Conservation (phyloP, 768 basidiomycete genomes). For the Termitomyces sp. region DNA sequence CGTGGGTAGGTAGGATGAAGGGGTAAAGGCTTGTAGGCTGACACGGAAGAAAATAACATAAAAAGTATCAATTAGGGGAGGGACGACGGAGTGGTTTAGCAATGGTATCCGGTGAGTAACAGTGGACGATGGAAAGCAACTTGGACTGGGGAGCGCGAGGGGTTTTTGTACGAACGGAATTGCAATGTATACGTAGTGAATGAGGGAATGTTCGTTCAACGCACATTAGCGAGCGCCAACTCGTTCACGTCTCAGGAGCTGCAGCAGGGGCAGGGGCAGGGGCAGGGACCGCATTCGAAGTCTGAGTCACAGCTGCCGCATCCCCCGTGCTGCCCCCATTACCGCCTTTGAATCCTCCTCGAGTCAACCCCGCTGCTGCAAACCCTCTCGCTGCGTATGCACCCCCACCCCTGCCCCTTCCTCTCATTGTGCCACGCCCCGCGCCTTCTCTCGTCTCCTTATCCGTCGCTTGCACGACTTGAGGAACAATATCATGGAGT, state of each 20-base stretch:
- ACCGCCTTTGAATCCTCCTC: slow-evolving; percentile 17
- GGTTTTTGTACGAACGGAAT: not conserved
- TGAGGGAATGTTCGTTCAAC: not conserved
- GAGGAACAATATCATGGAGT: slow-evolving; percentile 59
- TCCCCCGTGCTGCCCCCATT: slow-evolving; percentile 6
- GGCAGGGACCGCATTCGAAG: not conserved
- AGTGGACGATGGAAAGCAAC: not conserved
- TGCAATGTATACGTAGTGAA: not conserved
- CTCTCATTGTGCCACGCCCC: slow-evolving; percentile 24
- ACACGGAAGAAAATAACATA: not conserved
- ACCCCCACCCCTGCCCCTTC: slow-evolving; percentile 51
- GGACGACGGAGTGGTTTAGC: not conserved
- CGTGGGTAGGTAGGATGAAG: not conserved
- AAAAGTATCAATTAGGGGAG: not conserved
- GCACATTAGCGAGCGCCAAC: not conserved
- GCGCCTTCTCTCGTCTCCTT: slow-evolving; percentile 30
- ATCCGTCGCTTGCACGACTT: slow-evolving; percentile 70
- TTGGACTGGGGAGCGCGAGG: not conserved
- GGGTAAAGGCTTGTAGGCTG: not conserved
- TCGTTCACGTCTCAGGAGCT: not conserved
- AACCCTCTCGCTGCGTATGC: slow-evolving; percentile 64
- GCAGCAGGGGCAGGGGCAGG: not conserved
- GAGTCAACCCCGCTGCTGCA: slow-evolving; percentile 63
- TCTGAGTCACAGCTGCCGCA: not conserved
- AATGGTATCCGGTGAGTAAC: slow-evolving; percentile 6